phyloP scores from a whole-genome alignment of 208 protist genomes.

The Leishmania mexicana region DNA sequence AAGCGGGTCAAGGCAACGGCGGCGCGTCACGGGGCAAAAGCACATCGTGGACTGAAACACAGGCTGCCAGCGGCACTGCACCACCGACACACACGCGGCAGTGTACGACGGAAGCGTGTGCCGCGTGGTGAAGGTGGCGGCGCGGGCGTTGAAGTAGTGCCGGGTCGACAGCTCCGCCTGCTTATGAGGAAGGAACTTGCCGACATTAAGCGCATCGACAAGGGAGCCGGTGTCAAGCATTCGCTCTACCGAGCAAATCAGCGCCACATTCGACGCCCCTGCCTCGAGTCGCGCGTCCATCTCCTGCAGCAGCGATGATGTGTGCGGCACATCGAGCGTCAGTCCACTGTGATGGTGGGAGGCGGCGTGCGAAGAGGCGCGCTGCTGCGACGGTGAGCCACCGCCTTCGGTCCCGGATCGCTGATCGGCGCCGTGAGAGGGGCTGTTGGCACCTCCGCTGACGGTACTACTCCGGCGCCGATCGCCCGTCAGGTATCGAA shows the following conservation, averaged over 20 bases:
- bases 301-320: constrained; percentile 43
- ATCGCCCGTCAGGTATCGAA: constrained; percentile 26
- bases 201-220: constrained; percentile 4
- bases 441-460: constrained; percentile 4
- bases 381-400: constrained; percentile 9
- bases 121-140: constrained; percentile 21
- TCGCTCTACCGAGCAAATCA: constrained; percentile 14
- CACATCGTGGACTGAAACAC: constrained; percentile 76
- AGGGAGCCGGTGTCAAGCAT: constrained; percentile 10
- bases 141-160: constrained; percentile 27
- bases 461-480: constrained; percentile 15
- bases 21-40: constrained; percentile 78
- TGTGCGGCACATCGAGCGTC: constrained; percentile 63
- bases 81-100: constrained; percentile 21
- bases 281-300: constrained; percentile 14
- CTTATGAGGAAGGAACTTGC: constrained; percentile 3
- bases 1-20: constrained; percentile 73
- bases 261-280: constrained; percentile 22
- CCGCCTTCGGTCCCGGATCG: background rate
- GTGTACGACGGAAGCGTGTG: background rate
- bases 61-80: constrained; percentile 47
- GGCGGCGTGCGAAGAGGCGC: background rate
- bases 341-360: constrained; percentile 33
- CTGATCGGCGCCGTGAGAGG: constrained; percentile 10
- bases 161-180: constrained; percentile 20